Evolutionary conservation across 352 stramenopile species (phyloP).

Genomic region (Pythium apleroticum): DNA sequence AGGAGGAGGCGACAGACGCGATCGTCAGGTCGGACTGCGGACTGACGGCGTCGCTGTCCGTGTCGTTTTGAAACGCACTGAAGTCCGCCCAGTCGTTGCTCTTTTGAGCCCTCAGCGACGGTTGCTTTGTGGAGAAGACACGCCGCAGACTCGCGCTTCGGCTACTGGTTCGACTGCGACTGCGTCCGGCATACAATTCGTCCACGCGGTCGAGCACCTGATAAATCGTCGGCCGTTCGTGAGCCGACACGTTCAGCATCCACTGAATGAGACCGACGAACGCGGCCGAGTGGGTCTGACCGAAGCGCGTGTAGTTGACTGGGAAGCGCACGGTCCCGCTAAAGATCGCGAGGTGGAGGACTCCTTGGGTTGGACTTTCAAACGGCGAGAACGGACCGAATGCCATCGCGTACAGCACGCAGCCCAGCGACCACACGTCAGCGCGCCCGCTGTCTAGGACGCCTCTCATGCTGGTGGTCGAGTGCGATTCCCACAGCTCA

Average conservation of each 20-base stretch:
- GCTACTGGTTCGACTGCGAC: background rate
- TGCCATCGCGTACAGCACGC: slow-evolving; percentile 89
- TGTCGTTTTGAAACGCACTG: slow-evolving; percentile 19
- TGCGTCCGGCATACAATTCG: slow-evolving; percentile 9
- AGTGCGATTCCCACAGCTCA: slow-evolving; percentile 83
- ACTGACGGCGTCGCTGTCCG: slow-evolving; percentile 11
- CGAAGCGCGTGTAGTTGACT: slow-evolving; percentile 14
- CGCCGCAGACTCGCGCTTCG: slow-evolving; percentile 13
- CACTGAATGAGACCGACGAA: slow-evolving; percentile 64
- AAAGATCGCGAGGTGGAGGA: slow-evolving; percentile 54
- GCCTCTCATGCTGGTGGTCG: slow-evolving; percentile 19
- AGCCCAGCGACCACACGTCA: slow-evolving; percentile 92
- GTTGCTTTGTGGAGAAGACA: background rate
- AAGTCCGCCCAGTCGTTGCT: slow-evolving; percentile 38
- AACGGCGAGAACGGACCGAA: slow-evolving; percentile 91
- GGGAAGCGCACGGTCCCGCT: slow-evolving; percentile 75
- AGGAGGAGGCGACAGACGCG: slow-evolving; percentile 24
- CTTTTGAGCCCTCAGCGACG: background rate
- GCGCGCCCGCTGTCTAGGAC: slow-evolving; percentile 54
- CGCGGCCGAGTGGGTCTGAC: slow-evolving; percentile 47
- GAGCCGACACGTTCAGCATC: slow-evolving; percentile 66
- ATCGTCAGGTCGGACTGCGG: slow-evolving; percentile 12
- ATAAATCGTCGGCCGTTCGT: slow-evolving; percentile 59
- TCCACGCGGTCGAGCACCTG: slow-evolving; percentile 32
- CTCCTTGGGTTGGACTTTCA: slow-evolving; percentile 61